Base-by-base conservation (phyloP, 345 rosid genomes). In the Hibiscus tridactylites region DNA sequence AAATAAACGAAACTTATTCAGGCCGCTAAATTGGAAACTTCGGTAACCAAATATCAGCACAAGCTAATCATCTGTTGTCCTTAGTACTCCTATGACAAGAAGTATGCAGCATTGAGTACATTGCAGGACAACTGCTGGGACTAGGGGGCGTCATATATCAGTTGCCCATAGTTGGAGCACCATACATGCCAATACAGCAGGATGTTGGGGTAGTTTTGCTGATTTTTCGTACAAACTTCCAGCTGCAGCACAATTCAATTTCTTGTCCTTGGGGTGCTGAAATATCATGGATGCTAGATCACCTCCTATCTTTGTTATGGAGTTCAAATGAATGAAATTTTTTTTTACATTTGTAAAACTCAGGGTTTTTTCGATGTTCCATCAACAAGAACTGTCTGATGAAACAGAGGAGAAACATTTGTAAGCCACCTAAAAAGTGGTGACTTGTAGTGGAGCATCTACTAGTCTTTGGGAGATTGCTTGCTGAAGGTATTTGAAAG, bases 271-370 rank as follows among this genome's bases (percentile, higher is more conserved):
- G 97, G 19, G 88, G 81, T 0, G 82, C 76, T 47, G 91, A 74
- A 77, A 90, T 74, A 61, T 90, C 97, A 29, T 91, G 98, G 77
- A 91, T 93, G 83, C 92, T 93, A 62, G 96, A 85, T 52, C 96
- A 87, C 79, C 98, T 86, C 80, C 96, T 82, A 74, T 90, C 93
- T 82, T 93, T 93, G 80, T 91, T 89, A 87, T 90, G 1, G 91
- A 91, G 83, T 93, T 93, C 74, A 87, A 78, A 68, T 97, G 92
- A 56, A 89, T 88, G 79, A 91, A 93, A 77, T 10, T 10, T 3
- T 2, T 44, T 42, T 42, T 9, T 44, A 44, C 47, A 44, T 9
- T 44, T 39, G 44, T 7, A 7, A 39, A 39, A 39, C 44, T 5
- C 1, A 1, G 10, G 44, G 9, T 39, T 39, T 39, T 39, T 39